Base-by-base conservation (phyloP, 169 alveolate genomes). In the Plasmodium adleri region DNA sequence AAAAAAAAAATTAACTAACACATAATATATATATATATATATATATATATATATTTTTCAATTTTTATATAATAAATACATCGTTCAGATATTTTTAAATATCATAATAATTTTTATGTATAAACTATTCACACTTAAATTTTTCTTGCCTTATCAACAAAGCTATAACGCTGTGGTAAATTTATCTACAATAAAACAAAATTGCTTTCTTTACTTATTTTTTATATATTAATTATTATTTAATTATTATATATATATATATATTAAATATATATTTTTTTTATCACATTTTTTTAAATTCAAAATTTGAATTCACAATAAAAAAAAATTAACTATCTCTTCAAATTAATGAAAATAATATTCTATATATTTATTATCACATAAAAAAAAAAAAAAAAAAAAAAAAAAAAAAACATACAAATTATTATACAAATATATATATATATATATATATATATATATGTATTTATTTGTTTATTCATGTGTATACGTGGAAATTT, bases 81-180 rank as follows among this genome's bases (percentile, higher is more conserved):
- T 28, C 56, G 3, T 39, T 39, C 43, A 17, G 13, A 15, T 72
- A 32, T 50, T 72, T 49, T 8, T 70, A 45, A 45, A n/a, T 70
- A 45, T 39, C 22, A 9, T 28, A 7, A 6, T 64, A 24, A 9
- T 64, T 52, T 52, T 9, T 52, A 13, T 9, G 60, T 52, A 52
- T 13, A 52, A 52, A 52, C 60, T 52, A 13, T 64, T 64, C n/a
- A 3, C 50, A n/a, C 15, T 39, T 72, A 56, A 22, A 26, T 58
- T 47, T 20, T 60, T 71, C 39, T 28, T 73, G 17, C 52, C 59
- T 60, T 73, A 28, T 73, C 47, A 39, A 49, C 20, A 72, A n/a
- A 15, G 22, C 8, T 56, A 22, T 56, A 12, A 56, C 64, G 1
- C 15, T 56, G 52, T 39, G 52, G 2, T 22, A 56, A 56, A 15